phyloP scores from a whole-genome alignment of 768 basidiomycete genomes.

The Tricholoma matsutake region DNA sequence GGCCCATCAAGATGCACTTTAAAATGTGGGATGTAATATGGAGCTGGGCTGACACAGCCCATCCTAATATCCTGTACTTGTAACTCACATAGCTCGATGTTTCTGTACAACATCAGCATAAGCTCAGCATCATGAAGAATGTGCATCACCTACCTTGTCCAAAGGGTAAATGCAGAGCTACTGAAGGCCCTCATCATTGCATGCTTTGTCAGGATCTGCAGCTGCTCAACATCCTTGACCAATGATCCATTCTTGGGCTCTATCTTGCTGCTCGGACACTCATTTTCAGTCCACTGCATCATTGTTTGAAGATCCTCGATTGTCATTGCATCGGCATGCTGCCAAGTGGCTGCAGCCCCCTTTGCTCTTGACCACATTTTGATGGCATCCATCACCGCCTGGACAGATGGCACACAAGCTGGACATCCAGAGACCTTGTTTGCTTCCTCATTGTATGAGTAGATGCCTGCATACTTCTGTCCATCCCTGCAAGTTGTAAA shows the following conservation, averaged over 20 bases:
- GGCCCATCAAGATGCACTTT: no score
- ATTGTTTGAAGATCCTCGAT: slow-evolving; percentile 26
- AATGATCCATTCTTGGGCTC: neutral
- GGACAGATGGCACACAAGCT: slow-evolving; percentile 20
- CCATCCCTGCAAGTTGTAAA: slow-evolving; percentile 1
- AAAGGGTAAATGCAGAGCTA: slow-evolving; percentile 28
- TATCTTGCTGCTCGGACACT: slow-evolving; percentile 13
- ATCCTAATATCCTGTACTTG: no score
- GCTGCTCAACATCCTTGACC: neutral
- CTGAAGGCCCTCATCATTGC: slow-evolving; percentile 26
- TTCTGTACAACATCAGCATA: neutral
- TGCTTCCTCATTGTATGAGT: slow-evolving; percentile 21
- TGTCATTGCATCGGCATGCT: slow-evolving; percentile 32
- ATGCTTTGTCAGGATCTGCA: slow-evolving; percentile 22
- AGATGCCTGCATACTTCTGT: slow-evolving; percentile 23
- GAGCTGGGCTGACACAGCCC: no score
- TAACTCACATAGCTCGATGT: neutral
- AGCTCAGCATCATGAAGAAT: neutral
- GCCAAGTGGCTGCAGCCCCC: slow-evolving; percentile 18
- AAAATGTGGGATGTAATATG: no score
- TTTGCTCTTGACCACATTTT: slow-evolving; percentile 17
- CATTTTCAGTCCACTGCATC: slow-evolving; percentile 24
- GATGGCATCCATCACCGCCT: slow-evolving; percentile 20
- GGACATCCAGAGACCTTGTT: slow-evolving; percentile 27
- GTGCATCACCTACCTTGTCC: slow-evolving; percentile 24